Evolutionary conservation across 139 green algal genomes (phyloP), one percentile per base, ranked within the genome.

Genomic region (Chlamydomonas urium): DNA sequence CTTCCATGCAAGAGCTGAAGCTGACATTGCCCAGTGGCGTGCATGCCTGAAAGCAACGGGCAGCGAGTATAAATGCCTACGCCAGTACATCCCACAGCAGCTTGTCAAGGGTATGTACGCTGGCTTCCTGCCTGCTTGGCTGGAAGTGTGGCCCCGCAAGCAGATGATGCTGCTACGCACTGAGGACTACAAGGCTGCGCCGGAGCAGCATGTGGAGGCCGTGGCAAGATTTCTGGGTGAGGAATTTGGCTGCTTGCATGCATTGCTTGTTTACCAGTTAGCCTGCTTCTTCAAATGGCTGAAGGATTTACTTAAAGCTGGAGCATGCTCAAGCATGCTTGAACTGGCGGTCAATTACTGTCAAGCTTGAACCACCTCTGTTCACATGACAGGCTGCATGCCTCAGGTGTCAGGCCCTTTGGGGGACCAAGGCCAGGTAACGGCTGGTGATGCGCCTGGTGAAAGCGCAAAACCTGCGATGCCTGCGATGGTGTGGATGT

Each of bases 111-210:
- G 81, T 48, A 79, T 87, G 77, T 87, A 87, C 47, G 45, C 56
- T 0, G 66, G 66, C 14, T 87, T 82, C 75, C 38, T 82, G 66
- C 72, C 80, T 32, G 69, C 73, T 28, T 87, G 83, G 83, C 67
- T 87, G 34, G 36, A 63, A 0, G 65, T 77, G 47, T 89, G 65
- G 38, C 80, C 80, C 0, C 69, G 80, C 2, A n/a, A 78, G 2
- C 80, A 77, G 48, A 50, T 89, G 47, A 69, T 89, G 38, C 42
- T 89, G 32, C 47, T 89, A 32, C 72, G 83, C 34, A 83, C 73
- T 32, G 83, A 89, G 45, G 83, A 89, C 71, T 89, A 87, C 77
- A 79, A 76, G 24, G 59, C 26, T 4, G 80, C 75, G 14, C 58
- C 74, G 21, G 34, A 62, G 42, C n/a, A 71, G 33, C 83, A 88